phyloP scores from a whole-genome alignment of 129 eudicot genomes.

The Helianthus annuus region DNA sequence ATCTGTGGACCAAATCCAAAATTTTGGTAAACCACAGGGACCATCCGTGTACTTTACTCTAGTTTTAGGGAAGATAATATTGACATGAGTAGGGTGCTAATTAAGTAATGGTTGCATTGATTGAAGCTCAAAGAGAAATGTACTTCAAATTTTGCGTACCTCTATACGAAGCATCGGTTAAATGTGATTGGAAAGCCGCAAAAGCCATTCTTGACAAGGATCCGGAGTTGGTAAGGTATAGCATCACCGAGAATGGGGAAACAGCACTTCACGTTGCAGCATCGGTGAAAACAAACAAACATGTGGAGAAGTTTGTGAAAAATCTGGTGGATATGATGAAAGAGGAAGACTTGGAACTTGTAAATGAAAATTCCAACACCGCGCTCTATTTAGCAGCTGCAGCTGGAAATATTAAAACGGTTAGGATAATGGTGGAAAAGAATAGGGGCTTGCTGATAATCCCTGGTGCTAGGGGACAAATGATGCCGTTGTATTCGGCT shows the following conservation, averaged over 20 bases:
- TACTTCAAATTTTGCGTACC: not conserved
- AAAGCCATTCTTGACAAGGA: not conserved
- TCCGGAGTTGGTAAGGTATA: not conserved
- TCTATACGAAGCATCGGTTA: not conserved
- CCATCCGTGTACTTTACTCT: too few species aligned
- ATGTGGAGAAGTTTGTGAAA: not conserved
- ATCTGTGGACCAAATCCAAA: too few species aligned
- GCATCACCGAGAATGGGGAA: not conserved
- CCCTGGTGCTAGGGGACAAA: not conserved
- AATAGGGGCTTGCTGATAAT: too few species aligned
- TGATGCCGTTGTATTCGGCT: not conserved
- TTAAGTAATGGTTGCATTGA: not conserved
- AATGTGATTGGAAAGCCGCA: not conserved
- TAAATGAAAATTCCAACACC: not conserved
- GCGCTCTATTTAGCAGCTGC: constrained; percentile 9
- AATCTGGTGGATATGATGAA: not conserved
- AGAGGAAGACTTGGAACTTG: not conserved
- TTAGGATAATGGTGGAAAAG: not conserved
- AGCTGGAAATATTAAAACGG: not conserved
- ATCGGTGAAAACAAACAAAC: not conserved
- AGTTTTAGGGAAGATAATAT: too few species aligned
- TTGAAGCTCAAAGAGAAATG: not conserved
- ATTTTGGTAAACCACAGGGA: too few species aligned
- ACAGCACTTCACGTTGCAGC: constrained; percentile 6
- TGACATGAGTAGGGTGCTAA: too few species aligned